Percentiles rank a stretch among this genome's conserved stretches.
phyloP scores from a whole-genome alignment of 768 basidiomycete species.

The Amanita pseudoporphyria region DNA sequence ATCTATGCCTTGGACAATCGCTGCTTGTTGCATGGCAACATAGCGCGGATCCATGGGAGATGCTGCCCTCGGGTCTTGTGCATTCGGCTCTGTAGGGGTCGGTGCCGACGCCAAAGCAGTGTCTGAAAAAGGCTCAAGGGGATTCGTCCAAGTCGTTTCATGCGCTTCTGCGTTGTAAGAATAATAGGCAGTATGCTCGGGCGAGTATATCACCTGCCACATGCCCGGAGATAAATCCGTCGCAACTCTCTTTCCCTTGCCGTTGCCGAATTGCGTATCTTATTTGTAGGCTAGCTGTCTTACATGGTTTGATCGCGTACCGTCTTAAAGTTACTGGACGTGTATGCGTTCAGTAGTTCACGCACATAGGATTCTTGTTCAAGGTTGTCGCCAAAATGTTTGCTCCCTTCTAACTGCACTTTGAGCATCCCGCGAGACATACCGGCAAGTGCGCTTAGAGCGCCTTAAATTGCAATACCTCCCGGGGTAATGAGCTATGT shows the following conservation, averaged over 20 bases:
- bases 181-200: slow-evolving; percentile 74
- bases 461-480: slow-evolving; percentile 85
- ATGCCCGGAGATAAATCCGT: slow-evolving; percentile 15
- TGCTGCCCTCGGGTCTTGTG: slow-evolving; percentile 14
- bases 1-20: slow-evolving; percentile 73
- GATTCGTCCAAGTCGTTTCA: slow-evolving; percentile 82
- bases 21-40: slow-evolving; percentile 56
- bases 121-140: slow-evolving; percentile 37
- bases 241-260: background rate
- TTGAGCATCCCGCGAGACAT: slow-evolving; percentile 65
- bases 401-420: slow-evolving; percentile 53
- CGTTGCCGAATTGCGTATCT: slow-evolving; percentile 48
- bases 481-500: too few species aligned
- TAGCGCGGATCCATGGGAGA: slow-evolving; percentile 23
- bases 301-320: slow-evolving; percentile 68
- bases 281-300: slow-evolving; percentile 47
- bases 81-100: slow-evolving; percentile 16
- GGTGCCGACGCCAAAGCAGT: slow-evolving; percentile 16
- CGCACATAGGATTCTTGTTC: slow-evolving; percentile 84
- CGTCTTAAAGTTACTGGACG: slow-evolving; percentile 78
- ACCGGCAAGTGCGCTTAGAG: slow-evolving; percentile 75
- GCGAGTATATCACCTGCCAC: slow-evolving; percentile 81
- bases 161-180: slow-evolving; percentile 70
- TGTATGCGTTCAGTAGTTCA: slow-evolving; percentile 79
- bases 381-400: slow-evolving; percentile 63